These are phyloP conservation scores for Boletus sp. DNA, from an alignment of 768 basidiomycete genomes.

Conservation along the genomic window DNA sequence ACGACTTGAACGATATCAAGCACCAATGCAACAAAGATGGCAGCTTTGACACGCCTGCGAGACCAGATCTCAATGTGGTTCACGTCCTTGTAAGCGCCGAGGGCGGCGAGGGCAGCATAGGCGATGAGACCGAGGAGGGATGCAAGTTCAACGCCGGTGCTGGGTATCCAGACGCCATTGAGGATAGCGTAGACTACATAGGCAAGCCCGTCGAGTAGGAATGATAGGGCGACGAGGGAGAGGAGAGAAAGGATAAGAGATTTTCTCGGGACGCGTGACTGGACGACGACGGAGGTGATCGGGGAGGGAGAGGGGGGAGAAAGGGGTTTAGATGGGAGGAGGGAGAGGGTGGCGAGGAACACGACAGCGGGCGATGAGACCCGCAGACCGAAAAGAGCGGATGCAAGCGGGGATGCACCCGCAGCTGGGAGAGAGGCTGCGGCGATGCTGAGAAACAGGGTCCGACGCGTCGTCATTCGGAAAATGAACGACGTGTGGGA, in stretches of 20 bases:
- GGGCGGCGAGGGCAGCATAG: constrained; percentile 66
- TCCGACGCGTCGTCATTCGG: constrained; percentile 26
- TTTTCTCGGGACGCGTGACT: constrained; percentile 69
- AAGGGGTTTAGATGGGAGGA: constrained; percentile 48
- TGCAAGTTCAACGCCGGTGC: constrained; percentile 65
- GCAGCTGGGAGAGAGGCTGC: constrained; percentile 22
- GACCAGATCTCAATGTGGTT: constrained; percentile 68
- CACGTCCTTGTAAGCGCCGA: constrained; percentile 79
- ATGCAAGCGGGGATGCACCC: constrained; percentile 22
- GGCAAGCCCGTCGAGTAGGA: constrained; percentile 72
- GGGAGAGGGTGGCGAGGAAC: constrained; percentile 57
- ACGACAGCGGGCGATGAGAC: constrained; percentile 67
- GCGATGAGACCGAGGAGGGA: constrained; percentile 65
- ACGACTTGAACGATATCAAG: constrained; percentile 61
- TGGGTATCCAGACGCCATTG: constrained; percentile 58
- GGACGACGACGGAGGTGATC: constrained; percentile 77
- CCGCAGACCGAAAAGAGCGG: constrained; percentile 54
- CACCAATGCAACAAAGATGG: constrained; percentile 49
- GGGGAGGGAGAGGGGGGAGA: constrained; percentile 47
- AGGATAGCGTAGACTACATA: constrained; percentile 65
- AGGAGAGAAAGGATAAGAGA: constrained; percentile 70
- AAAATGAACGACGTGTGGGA: background rate
- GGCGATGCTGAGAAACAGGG: constrained; percentile 18
- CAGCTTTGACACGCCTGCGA: constrained; percentile 51
- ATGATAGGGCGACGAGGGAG: constrained; percentile 66